phyloP scores from a whole-genome alignment of 495 filamentous ascomycete genomes.

The Physcia stellaris region DNA sequence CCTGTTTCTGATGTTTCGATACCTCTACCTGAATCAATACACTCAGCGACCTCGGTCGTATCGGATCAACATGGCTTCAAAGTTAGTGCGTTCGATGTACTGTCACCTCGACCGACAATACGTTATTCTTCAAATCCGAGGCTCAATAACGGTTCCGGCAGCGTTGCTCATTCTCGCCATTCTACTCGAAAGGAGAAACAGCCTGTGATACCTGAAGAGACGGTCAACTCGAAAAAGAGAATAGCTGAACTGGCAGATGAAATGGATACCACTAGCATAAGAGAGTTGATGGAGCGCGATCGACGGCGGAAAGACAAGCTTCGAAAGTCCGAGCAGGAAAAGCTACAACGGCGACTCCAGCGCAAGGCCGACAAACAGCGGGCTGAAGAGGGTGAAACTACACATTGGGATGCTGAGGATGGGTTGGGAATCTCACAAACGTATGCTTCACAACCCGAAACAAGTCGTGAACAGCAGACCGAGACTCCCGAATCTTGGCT shows the following conservation, averaged over 20 bases:
- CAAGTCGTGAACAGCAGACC: slow-evolving; percentile 7
- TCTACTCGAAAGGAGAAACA: slow-evolving; percentile 30
- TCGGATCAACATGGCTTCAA: slow-evolving; percentile 61
- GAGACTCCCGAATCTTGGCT: slow-evolving; percentile 15
- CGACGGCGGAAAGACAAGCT: slow-evolving; percentile 63
- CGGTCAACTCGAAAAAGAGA: slow-evolving; percentile 50
- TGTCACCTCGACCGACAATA: slow-evolving; percentile 68
- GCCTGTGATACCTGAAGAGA: slow-evolving; percentile 45
- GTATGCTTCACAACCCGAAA: slow-evolving; percentile 1
- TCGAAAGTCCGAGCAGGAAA: slow-evolving; percentile 55
- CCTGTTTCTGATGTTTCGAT: slow-evolving; percentile 61
- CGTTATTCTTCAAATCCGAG: slow-evolving; percentile 54
- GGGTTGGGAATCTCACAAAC: slow-evolving; percentile 6
- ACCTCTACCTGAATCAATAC: slow-evolving; percentile 54
- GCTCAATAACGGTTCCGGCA: slow-evolving; percentile 23
- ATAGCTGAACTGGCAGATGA: slow-evolving; percentile 73
- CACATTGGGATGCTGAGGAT: slow-evolving; percentile 2
- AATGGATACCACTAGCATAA: slow-evolving; percentile 61
- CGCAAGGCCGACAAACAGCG: slow-evolving; percentile 54
- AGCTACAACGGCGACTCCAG: slow-evolving; percentile 51
- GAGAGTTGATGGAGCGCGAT: slow-evolving; percentile 78
- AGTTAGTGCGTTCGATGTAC: slow-evolving; percentile 56
- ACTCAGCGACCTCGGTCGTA: slow-evolving; percentile 56
- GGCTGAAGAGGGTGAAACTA: slow-evolving; percentile 1
- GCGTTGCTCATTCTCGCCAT: slow-evolving; percentile 22